Conservation (phyloP, 805 yeast genomes). For the Metschnikowia arizonensis region DNA sequence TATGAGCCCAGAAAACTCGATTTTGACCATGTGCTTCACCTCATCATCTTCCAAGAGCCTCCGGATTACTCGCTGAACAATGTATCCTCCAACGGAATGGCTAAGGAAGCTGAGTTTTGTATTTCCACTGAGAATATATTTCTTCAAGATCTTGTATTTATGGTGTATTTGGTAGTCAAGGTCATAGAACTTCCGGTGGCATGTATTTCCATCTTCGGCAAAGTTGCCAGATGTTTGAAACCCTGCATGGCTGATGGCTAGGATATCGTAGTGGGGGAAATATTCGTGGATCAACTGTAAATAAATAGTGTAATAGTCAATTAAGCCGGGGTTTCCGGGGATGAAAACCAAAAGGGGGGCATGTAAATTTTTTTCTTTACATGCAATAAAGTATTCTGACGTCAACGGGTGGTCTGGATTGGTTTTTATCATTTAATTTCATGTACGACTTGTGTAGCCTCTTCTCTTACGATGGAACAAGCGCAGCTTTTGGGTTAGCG, state of each 20-base stretch:
- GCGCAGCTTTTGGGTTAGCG: neutral
- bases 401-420: conserved; percentile 25
- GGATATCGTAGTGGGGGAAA: conserved; percentile 46
- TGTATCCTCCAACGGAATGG: conserved; percentile 70
- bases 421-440: conserved; percentile 4
- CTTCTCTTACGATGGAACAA: neutral
- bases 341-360: conserved; percentile 47
- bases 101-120: conserved; percentile 48
- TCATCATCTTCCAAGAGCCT: conserved; percentile 22
- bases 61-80: conserved; percentile 50
- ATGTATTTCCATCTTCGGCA: conserved; percentile 17
- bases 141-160: conserved; percentile 47
- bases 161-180: conserved; percentile 58
- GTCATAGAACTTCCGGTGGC: conserved; percentile 26
- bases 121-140: conserved; percentile 21
- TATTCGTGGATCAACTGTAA: conserved; percentile 39
- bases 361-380: conserved; percentile 18
- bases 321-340: conserved; percentile 78
- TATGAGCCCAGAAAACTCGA: conserved; percentile 52
- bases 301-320: conserved; percentile 59
- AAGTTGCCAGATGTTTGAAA: conserved; percentile 32
- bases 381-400: conserved; percentile 20
- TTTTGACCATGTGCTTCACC: conserved; percentile 22
- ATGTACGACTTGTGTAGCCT: neutral
- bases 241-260: conserved; percentile 67